Conservation (phyloP, 257 asterid species). For the Nyctanthes arbortristis region DNA sequence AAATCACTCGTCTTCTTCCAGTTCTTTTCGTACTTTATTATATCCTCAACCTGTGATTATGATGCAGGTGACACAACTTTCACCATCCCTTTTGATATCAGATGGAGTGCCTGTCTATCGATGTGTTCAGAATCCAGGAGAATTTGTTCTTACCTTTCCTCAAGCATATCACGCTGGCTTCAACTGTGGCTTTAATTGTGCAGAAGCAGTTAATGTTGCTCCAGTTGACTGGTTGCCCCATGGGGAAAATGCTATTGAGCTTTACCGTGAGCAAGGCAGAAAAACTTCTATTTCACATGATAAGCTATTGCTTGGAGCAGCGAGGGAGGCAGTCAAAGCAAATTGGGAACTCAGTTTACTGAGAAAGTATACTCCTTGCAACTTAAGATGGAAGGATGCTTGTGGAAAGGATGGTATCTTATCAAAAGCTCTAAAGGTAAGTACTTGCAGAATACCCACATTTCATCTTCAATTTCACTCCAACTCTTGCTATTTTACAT, state of each 20-base stretch:
- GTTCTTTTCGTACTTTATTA: not conserved
- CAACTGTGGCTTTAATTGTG: conserved; percentile 94
- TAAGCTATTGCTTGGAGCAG: conserved; percentile 94
- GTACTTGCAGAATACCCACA: not conserved
- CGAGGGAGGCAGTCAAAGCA: conserved; percentile 96
- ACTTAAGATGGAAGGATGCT: conserved; percentile 85
- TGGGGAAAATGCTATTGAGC: conserved; percentile 94
- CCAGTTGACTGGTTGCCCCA: conserved; percentile 99
- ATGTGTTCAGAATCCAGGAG: conserved; percentile 91
- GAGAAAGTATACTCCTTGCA: conserved; percentile 63
- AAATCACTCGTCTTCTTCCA: not conserved
- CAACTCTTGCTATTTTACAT: not conserved
- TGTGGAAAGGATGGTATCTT: conserved; percentile 93
- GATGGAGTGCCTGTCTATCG: conserved; percentile 96
- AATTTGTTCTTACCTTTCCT: conserved; percentile 95
- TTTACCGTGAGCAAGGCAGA: conserved; percentile 74
- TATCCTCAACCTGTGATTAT: conserved; percentile 9
- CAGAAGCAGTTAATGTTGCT: conserved; percentile 99
- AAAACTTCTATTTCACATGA: conserved; percentile 93
- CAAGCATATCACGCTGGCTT: conserved; percentile 99
- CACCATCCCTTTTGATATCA: conserved; percentile 72
- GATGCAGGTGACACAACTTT: conserved; percentile 92
- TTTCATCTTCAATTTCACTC: not conserved
- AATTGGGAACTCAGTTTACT: conserved; percentile 89
- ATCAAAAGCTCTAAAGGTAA: conserved; percentile 81